Evolutionary conservation across 2,329 filamentous ascomycete species (phyloP).

Genomic region (Hymenoscyphus fructigenus): DNA sequence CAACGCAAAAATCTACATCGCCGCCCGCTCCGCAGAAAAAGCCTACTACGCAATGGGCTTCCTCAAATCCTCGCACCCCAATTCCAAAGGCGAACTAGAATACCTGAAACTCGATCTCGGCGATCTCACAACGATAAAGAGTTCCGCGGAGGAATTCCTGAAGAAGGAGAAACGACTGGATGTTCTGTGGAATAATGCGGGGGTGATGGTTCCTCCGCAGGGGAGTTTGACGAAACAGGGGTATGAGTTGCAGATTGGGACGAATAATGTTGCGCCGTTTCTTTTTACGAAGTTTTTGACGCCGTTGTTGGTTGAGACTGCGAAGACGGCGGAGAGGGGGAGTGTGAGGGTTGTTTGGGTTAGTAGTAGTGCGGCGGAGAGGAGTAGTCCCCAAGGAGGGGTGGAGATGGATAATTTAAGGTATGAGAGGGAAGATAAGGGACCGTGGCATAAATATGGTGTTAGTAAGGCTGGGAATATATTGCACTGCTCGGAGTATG

Average conservation of each 20-base stretch:
- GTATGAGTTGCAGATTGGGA: constrained; percentile 40
- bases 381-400: constrained; percentile 21
- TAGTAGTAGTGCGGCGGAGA: constrained; percentile 33
- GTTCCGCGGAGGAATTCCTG: constrained; percentile 39
- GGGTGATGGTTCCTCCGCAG: constrained; percentile 40
- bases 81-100: constrained; percentile 37
- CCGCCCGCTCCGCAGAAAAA: constrained; percentile 43
- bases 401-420: constrained; percentile 31
- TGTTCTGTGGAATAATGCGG: constrained; percentile 44
- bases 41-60: constrained; percentile 40
- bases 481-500: constrained; percentile 29
- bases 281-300: constrained; percentile 41
- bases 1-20: constrained; percentile 46
- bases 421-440: constrained; percentile 24
- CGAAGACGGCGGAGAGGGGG: constrained; percentile 25
- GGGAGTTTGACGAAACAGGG: constrained; percentile 38
- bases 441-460: constrained; percentile 26
- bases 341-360: constrained; percentile 39
- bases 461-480: constrained; percentile 33
- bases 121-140: constrained; percentile 42
- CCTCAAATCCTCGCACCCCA: constrained; percentile 37
- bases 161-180: constrained; percentile 39
- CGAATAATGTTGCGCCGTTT: constrained; percentile 40
- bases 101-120: constrained; percentile 42
- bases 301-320: constrained; percentile 37